Conservation (phyloP, 1,284 basidiomycete genomes). For the Ustilago crameri region DNA sequence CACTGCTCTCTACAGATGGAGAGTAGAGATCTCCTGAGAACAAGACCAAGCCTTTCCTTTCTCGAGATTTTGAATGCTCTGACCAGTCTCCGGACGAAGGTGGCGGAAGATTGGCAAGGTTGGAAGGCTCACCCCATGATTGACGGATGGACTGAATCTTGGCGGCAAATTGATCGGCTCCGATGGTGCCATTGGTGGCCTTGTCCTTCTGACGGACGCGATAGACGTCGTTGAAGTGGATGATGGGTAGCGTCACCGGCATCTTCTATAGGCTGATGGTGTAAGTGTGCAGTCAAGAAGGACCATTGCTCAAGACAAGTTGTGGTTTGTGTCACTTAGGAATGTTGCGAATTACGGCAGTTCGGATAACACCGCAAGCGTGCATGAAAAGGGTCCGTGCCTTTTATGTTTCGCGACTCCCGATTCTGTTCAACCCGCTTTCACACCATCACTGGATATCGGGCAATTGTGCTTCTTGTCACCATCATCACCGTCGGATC, state of each 20-base stretch:
- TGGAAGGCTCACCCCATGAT: constrained; percentile 50
- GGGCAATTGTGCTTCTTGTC: constrained; percentile 2
- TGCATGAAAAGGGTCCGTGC: constrained; percentile 24
- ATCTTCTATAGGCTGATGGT: constrained; percentile 9
- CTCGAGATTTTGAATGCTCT: constrained; percentile 17
- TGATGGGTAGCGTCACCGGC: constrained; percentile 49
- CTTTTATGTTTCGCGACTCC: background rate
- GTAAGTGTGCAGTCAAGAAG: background rate
- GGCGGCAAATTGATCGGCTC: constrained; percentile 70
- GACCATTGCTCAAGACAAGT: too few relatives aligned
- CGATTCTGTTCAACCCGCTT: constrained; percentile 13
- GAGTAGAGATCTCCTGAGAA: constrained; percentile 83
- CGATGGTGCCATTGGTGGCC: constrained; percentile 33
- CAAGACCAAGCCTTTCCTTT: constrained; percentile 75
- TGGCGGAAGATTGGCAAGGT: constrained; percentile 23
- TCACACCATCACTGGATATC: constrained; percentile 7
- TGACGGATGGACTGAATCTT: constrained; percentile 58
- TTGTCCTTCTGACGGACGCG: constrained; percentile 54
- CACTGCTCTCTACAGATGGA: constrained; percentile 84
- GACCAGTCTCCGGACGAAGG: constrained; percentile 22
- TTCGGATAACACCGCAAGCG: constrained; percentile 3
- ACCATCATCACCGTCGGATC: background rate
- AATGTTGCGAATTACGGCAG: constrained; percentile 9
- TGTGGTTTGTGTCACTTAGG: too few relatives aligned
- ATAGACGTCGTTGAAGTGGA: constrained; percentile 64